These are phyloP conservation scores for Penicillium sclerotiorum DNA, from an alignment of 2,329 filamentous ascomycete genomes.

Conservation along the genomic window DNA sequence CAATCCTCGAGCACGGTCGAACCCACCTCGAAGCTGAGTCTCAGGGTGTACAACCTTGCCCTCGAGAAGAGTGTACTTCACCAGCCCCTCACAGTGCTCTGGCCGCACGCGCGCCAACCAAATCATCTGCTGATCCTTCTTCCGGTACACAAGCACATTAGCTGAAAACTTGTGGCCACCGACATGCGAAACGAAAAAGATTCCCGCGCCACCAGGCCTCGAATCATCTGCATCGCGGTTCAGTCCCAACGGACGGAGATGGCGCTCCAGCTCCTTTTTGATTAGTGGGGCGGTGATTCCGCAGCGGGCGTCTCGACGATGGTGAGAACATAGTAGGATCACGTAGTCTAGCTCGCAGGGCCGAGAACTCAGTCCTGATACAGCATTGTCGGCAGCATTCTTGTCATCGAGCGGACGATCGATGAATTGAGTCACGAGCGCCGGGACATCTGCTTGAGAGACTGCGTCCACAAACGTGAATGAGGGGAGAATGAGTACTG, in stretches of 20 bases:
- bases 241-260: slow-evolving; percentile 76
- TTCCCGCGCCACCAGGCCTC: slow-evolving; percentile 79
- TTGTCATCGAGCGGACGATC: slow-evolving; percentile 57
- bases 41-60: slow-evolving; percentile 89
- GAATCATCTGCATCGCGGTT: slow-evolving; percentile 81
- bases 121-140: slow-evolving; percentile 56
- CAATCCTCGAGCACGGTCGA: slow-evolving; percentile 72
- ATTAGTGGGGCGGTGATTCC: slow-evolving; percentile 85
- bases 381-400: slow-evolving; percentile 35
- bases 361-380: slow-evolving; percentile 48
- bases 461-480: slow-evolving; percentile 80
- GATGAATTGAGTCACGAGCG: slow-evolving; percentile 68
- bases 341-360: slow-evolving; percentile 78
- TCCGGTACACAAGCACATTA: slow-evolving; percentile 84
- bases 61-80: slow-evolving; percentile 80
- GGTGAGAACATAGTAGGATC: slow-evolving; percentile 86
- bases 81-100: slow-evolving; percentile 85
- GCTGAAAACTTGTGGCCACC: slow-evolving; percentile 93
- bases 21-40: slow-evolving; percentile 78
- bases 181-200: slow-evolving; percentile 91
- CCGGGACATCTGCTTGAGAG: slow-evolving; percentile 64
- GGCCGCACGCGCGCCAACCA: slow-evolving; percentile 87
- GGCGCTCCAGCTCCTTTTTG: slow-evolving; percentile 77
- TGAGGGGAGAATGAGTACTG: slow-evolving; percentile 76
- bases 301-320: slow-evolving; percentile 85